Evolutionary conservation across 2,329 filamentous ascomycete species (phyloP).

Genomic region (Myriosclerotinia scirpicola): DNA sequence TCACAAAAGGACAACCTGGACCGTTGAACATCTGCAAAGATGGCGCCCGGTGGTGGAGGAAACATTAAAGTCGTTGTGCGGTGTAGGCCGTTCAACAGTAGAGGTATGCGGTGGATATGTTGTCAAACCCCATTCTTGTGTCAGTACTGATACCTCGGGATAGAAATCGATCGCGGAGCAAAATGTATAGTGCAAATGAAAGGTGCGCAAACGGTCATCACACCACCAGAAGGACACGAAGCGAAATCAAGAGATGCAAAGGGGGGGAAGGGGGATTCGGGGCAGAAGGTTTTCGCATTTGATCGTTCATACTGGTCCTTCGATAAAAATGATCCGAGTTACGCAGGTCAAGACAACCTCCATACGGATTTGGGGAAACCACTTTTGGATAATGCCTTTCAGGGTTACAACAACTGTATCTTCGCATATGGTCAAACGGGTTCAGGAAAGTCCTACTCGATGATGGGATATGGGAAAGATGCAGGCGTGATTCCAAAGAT

Average conservation of each 20-base stretch:
- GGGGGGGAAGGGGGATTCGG: constrained; percentile 62
- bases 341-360: constrained; percentile 85
- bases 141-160: constrained; percentile 24
- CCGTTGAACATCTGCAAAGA: constrained; percentile 33
- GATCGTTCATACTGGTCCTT: constrained; percentile 99
- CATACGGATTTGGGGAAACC: constrained; percentile 87
- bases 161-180: constrained; percentile 86
- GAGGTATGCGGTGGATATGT: constrained; percentile 60
- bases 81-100: constrained; percentile 89
- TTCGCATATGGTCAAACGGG: constrained; percentile 99
- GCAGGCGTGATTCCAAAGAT: constrained; percentile 95
- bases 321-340: constrained; percentile 74
- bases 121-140: constrained; percentile 6
- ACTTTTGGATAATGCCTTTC: constrained; percentile 94
- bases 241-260: constrained; percentile 58
- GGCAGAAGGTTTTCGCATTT: constrained; percentile 87
- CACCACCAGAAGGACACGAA: constrained; percentile 64
- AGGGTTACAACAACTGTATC: constrained; percentile 99
- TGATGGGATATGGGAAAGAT: constrained; percentile 99
- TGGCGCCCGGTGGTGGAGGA: constrained; percentile 60
- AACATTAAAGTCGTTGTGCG: constrained; percentile 99
- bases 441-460: constrained; percentile 97
- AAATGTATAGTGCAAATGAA: constrained; percentile 99
- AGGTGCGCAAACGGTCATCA: constrained; percentile 83
- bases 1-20: constrained; percentile 8